These are phyloP conservation scores for Paraleonurus japonicus DNA, from an alignment of 257 asterid genomes.

Conservation along the genomic window DNA sequence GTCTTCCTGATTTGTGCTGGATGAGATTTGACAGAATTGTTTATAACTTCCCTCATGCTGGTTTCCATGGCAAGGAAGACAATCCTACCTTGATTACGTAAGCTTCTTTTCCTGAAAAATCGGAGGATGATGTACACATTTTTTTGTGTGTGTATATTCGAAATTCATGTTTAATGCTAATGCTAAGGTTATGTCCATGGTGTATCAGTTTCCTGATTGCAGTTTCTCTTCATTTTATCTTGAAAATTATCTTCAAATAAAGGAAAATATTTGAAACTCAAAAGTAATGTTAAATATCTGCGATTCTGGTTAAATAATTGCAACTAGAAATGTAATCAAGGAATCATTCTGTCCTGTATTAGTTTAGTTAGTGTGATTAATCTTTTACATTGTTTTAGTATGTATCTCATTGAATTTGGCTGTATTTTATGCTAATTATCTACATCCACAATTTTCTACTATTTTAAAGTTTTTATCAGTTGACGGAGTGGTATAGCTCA, in stretches of 20 bases:
- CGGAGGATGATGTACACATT: not conserved
- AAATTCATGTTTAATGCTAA: not conserved
- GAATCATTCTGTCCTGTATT: not conserved
- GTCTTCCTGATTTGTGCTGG: conserved; percentile 23
- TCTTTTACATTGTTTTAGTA: not conserved
- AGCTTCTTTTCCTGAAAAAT: conserved; percentile 13
- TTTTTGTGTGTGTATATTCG: not conserved
- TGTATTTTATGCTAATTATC: not conserved
- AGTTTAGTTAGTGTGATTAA: not conserved
- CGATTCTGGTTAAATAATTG: not conserved
- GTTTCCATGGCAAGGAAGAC: conserved; percentile 52
- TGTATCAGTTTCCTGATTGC: no score
- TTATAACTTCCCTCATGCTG: conserved; percentile 78
- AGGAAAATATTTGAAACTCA: not conserved
- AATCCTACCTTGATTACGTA: conserved; percentile 28
- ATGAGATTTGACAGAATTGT: conserved; percentile 55
- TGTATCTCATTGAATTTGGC: not conserved
- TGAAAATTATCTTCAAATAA: not conserved
- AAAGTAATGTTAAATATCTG: not conserved
- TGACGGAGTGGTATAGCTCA: no score
- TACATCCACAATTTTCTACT: not conserved
- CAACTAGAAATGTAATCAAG: not conserved
- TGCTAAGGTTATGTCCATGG: not conserved
- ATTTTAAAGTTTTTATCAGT: not conserved
- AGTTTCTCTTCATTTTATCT: no score